phyloP scores from a whole-genome alignment of 345 rosid species.

The Conringia planisiliqua region DNA sequence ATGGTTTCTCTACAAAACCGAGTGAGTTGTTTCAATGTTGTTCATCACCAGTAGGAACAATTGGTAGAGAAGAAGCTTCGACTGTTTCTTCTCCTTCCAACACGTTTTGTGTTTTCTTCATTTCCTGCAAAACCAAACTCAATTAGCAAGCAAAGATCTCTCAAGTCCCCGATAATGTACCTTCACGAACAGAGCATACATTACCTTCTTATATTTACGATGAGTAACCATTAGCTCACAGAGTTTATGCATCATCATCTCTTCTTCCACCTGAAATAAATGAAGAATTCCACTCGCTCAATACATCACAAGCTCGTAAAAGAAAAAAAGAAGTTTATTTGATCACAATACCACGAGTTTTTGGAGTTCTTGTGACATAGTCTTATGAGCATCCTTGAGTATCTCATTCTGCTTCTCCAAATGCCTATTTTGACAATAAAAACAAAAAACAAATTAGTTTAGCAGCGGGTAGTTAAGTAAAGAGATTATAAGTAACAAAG shows the following conservation, averaged over 20 bases:
- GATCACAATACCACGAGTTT: conserved; percentile 43
- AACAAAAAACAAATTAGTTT: neutral
- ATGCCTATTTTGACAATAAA: conserved; percentile 37
- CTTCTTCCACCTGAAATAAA: conserved; percentile 67
- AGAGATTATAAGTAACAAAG: conserved; percentile 7
- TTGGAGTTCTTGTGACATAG: conserved; percentile 50
- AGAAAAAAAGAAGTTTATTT: neutral
- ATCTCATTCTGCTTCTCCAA: conserved; percentile 60
- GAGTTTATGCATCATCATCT: conserved; percentile 76
- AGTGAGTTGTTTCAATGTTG: neutral
- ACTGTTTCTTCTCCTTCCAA: neutral
- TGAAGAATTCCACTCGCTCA: neutral
- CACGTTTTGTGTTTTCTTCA: neutral
- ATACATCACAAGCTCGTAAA: neutral
- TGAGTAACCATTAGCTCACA: conserved; percentile 50
- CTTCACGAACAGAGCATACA: conserved; percentile 3
- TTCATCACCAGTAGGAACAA: neutral
- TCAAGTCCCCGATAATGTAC: neutral
- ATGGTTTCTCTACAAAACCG: too few species aligned
- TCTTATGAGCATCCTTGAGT: conserved; percentile 38
- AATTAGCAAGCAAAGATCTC: neutral
- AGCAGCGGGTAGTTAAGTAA: neutral
- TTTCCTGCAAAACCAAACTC: conserved; percentile 18
- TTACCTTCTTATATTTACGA: conserved; percentile 45
- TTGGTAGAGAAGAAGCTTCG: conserved; percentile 10